A percentile compares a stretch with the other conserved stretches of the same genome.
These are phyloP conservation scores for Taphrina populina DNA, from an alignment of 1,139 yeast species.

Conservation along the genomic window DNA sequence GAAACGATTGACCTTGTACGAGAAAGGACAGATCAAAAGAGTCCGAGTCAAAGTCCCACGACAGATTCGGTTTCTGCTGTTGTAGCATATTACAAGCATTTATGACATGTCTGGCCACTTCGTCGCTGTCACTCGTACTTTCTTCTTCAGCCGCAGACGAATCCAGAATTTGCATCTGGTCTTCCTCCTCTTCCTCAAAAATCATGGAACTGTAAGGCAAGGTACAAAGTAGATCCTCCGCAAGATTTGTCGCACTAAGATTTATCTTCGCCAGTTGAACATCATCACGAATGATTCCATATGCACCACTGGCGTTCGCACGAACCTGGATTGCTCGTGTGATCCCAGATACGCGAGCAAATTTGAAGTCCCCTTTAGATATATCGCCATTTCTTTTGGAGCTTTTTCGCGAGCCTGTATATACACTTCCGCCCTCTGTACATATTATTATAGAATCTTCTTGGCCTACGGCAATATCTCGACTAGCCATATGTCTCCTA, in stretches of 20 bases:
- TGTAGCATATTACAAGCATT: constrained; percentile 37
- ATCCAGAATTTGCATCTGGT: constrained; percentile 13
- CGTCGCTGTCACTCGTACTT: constrained; percentile 16
- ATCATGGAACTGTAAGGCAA: constrained; percentile 40
- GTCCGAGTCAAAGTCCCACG: constrained; percentile 24
- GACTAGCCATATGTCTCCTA: constrained; percentile 42
- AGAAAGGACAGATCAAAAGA: constrained; percentile 29
- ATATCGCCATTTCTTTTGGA: constrained; percentile 41
- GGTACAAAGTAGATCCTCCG: constrained; percentile 42
- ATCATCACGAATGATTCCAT: constrained; percentile 69
- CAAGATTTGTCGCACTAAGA: constrained; percentile 38
- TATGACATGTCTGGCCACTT: constrained; percentile 30
- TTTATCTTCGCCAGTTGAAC: constrained; percentile 48
- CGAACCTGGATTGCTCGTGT: constrained; percentile 62
- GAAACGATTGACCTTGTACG: constrained; percentile 37
- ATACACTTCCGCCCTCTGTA: constrained; percentile 68
- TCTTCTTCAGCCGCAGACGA: constrained; percentile 33
- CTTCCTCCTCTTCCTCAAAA: constrained; percentile 32
- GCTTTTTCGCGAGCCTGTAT: constrained; percentile 47
- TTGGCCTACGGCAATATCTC: constrained; percentile 65
- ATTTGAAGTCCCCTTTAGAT: constrained; percentile 50
- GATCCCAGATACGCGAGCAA: constrained; percentile 55
- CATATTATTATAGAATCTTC: constrained; percentile 71
- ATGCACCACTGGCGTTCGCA: constrained; percentile 65
- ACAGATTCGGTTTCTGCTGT: constrained; percentile 36